A percentile compares a stretch with the other conserved stretches of the same genome.
These are phyloP conservation scores for Albifimbria verrucaria DNA, from an alignment of 2,329 filamentous ascomycete genomes.

Conservation along the genomic window DNA sequence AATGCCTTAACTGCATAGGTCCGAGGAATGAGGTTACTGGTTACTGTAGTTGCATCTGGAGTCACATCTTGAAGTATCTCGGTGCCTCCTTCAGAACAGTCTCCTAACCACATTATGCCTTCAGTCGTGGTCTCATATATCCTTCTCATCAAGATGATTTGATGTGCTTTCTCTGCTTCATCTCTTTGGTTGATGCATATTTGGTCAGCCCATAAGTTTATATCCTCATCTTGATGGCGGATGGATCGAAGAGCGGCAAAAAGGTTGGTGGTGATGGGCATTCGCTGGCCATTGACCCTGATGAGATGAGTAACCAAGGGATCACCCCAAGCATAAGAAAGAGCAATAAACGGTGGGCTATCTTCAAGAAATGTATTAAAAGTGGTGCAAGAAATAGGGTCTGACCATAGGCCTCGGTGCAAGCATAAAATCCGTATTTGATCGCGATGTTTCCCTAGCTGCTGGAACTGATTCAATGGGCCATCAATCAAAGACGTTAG, in stretches of 20 bases:
- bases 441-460: neutral
- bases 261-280: neutral
- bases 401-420: neutral
- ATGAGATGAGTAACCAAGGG: neutral
- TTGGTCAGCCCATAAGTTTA: neutral
- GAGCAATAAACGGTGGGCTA: neutral
- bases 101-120: neutral
- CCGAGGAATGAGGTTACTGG: neutral
- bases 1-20: neutral
- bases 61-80: neutral
- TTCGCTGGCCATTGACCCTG: neutral
- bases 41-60: neutral
- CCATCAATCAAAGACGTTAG: neutral
- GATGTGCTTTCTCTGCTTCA: neutral
- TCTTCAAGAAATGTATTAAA: neutral
- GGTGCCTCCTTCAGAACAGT: neutral
- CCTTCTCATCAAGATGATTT: neutral
- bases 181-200: neutral
- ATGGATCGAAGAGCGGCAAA: neutral
- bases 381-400: neutral
- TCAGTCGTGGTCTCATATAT: neutral
- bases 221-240: neutral
- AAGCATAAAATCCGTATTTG: neutral
- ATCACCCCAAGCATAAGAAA: neutral
- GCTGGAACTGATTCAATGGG: neutral